Conservation (phyloP, 352 stramenopile species). For the Pilasporangium apinafurcum region DNA sequence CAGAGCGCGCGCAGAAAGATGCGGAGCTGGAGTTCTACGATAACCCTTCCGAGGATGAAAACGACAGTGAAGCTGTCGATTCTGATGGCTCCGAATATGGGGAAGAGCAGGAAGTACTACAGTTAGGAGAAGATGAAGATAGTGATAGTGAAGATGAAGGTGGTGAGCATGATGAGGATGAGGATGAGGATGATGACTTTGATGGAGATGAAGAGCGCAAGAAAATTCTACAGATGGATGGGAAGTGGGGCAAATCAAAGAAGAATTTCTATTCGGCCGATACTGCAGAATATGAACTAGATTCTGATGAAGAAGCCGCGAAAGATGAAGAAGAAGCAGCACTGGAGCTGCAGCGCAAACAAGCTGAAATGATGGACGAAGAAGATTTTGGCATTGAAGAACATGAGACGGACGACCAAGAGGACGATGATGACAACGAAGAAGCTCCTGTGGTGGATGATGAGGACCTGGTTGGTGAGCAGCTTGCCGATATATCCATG, state of each 20-base stretch:
- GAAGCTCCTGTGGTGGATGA: slow-evolving; percentile 34
- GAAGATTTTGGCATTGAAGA: slow-evolving; percentile 78
- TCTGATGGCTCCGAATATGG: slow-evolving; percentile 56
- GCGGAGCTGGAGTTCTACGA: slow-evolving; percentile 83
- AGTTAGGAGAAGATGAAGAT: slow-evolving; percentile 39
- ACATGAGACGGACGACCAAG: slow-evolving; percentile 23
- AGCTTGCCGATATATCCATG: slow-evolving; percentile 71
- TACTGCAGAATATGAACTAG: slow-evolving; percentile 74
- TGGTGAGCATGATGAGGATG: slow-evolving; percentile 26
- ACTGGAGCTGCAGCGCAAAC: slow-evolving; percentile 78
- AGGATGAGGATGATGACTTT: slow-evolving; percentile 44
- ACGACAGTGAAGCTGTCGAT: slow-evolving; percentile 40
- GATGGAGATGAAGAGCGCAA: slow-evolving; percentile 64
- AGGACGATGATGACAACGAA: slow-evolving; percentile 24
- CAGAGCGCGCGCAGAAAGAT: slow-evolving; percentile 45
- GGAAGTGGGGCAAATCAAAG: slow-evolving; percentile 83
- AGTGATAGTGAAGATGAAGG: slow-evolving; percentile 27
- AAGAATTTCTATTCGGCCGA: slow-evolving; percentile 86
- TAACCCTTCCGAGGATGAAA: slow-evolving; percentile 74
- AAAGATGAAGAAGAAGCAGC: slow-evolving; percentile 82
- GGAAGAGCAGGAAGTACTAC: slow-evolving; percentile 62
- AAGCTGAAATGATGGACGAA: slow-evolving; percentile 81
- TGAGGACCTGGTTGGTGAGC: slow-evolving; percentile 58
- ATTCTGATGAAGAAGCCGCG: slow-evolving; percentile 71
- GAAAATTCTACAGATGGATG: slow-evolving; percentile 67